Conservation (phyloP, 345 rosid species). For the Garcia nutans region DNA sequence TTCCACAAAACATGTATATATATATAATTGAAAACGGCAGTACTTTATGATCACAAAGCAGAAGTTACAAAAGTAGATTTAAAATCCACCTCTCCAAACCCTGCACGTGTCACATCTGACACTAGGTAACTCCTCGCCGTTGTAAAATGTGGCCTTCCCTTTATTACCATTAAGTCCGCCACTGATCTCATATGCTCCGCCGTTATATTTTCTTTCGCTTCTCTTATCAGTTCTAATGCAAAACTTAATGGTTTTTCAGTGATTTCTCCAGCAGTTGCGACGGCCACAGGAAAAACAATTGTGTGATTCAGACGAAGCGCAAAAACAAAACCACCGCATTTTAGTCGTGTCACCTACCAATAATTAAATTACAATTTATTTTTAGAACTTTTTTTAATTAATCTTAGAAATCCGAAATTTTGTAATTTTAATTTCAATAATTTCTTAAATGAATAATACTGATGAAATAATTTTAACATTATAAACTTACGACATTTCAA, state of each 20-base stretch:
- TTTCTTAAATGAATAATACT: no score
- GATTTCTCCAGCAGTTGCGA: slow-evolving; percentile 9
- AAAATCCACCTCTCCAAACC: slow-evolving; percentile 29
- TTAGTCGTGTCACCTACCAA: slow-evolving; percentile 28
- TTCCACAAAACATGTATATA: neutral
- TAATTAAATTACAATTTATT: no score
- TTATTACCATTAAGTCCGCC: slow-evolving; percentile 26
- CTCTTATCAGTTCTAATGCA: slow-evolving; percentile 17
- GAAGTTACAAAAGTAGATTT: neutral
- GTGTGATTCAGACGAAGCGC: slow-evolving; percentile 23
- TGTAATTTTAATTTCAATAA: no score
- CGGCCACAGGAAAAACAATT: slow-evolving; percentile 19
- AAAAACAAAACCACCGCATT: slow-evolving; percentile 21
- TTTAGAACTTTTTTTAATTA: no score
- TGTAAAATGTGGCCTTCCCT: slow-evolving; percentile 25
- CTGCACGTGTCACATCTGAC: slow-evolving; percentile 22
- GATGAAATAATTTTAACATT: no score
- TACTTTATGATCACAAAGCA: neutral
- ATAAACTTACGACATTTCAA: no score
- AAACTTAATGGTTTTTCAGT: slow-evolving; percentile 5
- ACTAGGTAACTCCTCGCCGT: slow-evolving; percentile 16
- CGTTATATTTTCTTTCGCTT: slow-evolving; percentile 12
- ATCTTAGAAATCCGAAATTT: no score
- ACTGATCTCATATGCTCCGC: slow-evolving; percentile 29
- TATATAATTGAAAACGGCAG: neutral